These are phyloP conservation scores for Alliaria petiolata DNA, from an alignment of 345 rosid genomes.

Conservation along the genomic window DNA sequence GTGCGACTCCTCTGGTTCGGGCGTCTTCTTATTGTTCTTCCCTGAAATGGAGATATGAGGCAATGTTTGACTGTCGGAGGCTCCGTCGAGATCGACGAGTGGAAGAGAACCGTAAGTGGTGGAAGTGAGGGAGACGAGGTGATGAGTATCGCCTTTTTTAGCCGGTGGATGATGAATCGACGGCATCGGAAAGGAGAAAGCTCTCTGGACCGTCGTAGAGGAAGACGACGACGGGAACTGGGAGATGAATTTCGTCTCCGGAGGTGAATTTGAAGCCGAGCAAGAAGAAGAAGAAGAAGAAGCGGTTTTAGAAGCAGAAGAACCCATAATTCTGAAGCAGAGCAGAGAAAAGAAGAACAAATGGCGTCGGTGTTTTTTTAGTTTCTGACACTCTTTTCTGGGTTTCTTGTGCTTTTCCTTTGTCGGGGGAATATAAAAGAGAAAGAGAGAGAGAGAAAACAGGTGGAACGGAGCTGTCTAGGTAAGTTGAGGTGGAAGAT, in stretches of 20 bases:
- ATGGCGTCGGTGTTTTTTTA: neutral
- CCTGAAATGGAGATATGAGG: slow-evolving; percentile 21
- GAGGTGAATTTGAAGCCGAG: slow-evolving; percentile 21
- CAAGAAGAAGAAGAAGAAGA: slow-evolving; percentile 2
- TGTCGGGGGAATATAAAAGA: slow-evolving; percentile 31
- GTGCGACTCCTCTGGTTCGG: neutral
- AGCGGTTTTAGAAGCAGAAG: slow-evolving; percentile 57
- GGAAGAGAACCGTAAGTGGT: slow-evolving; percentile 79
- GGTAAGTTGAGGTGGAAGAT: slow-evolving; percentile 37
- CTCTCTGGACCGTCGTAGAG: slow-evolving; percentile 25
- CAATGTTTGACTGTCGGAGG: slow-evolving; percentile 19
- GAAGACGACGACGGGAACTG: neutral
- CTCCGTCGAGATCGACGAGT: slow-evolving; percentile 31
- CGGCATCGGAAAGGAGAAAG: slow-evolving; percentile 61
- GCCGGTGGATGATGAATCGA: slow-evolving; percentile 79
- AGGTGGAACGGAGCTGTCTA: slow-evolving; percentile 51
- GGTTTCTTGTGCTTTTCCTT: slow-evolving; percentile 7
- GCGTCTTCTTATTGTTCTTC: neutral
- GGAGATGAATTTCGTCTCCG: slow-evolving; percentile 11
- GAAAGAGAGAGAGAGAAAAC: slow-evolving; percentile 26
- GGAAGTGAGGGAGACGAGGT: slow-evolving; percentile 79
- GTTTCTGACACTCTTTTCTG: neutral
- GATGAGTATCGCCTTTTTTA: slow-evolving; percentile 78
- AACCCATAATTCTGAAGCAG: slow-evolving; percentile 49
- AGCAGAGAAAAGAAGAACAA: neutral